Evolutionary conservation across 352 stramenopile species (phyloP).

Genomic region (Aphanomyces euteiches): DNA sequence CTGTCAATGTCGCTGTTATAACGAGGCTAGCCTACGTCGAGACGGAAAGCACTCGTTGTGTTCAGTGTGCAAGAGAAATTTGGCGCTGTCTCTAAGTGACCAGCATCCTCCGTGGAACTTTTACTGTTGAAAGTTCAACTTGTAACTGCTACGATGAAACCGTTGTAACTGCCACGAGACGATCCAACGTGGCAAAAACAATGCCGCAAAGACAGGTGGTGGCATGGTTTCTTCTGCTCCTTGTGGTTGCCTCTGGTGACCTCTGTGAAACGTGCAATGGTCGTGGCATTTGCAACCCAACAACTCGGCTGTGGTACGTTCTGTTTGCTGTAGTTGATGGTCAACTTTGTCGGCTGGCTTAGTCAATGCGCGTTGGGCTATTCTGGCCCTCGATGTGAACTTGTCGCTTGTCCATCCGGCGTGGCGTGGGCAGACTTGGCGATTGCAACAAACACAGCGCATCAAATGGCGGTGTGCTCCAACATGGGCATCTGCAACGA

Average conservation of each 20-base stretch:
- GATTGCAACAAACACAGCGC: constrained; percentile 48
- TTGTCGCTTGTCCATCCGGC: constrained; percentile 46
- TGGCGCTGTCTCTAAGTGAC: no score
- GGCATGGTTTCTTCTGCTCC: no score
- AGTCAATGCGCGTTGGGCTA: constrained; percentile 12
- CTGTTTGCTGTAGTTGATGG: not conserved
- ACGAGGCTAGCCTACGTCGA: no score
- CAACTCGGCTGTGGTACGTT: constrained; percentile 2
- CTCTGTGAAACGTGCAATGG: constrained; percentile 47
- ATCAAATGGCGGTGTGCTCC: constrained; percentile 61
- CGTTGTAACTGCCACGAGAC: no score
- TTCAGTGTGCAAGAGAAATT: no score
- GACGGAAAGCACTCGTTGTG: no score
- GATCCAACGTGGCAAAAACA: no score
- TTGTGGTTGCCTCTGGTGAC: not conserved
- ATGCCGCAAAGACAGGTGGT: no score
- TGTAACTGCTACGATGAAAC: constrained; percentile 7
- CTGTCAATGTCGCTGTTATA: no score
- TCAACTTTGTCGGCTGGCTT: not conserved
- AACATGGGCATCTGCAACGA: constrained; percentile 59
- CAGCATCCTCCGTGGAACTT: no score
- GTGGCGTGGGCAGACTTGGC: constrained; percentile 66
- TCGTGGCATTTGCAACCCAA: constrained; percentile 47
- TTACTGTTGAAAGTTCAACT: not conserved
- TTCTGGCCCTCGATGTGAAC: constrained; percentile 3